Conservation (phyloP, 208 protist species). For the Leishmania braziliensis region DNA sequence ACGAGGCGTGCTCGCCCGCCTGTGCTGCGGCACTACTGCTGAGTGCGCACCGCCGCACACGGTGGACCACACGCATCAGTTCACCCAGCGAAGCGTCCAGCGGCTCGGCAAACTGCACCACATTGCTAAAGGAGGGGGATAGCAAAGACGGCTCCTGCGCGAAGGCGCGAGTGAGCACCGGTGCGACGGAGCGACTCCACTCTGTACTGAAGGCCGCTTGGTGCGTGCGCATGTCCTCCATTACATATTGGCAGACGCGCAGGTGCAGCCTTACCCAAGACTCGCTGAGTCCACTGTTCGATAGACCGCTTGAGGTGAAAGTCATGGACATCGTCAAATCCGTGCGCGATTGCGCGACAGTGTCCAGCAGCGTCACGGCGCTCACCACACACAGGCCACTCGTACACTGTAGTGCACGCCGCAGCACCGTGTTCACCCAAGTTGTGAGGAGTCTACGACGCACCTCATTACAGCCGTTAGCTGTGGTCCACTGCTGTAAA, state of each 20-base stretch:
- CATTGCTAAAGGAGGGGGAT: constrained; percentile 7
- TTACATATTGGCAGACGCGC: constrained; percentile 8
- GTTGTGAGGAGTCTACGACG: neutral
- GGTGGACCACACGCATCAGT: constrained; percentile 6
- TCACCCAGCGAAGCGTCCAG: constrained; percentile 5
- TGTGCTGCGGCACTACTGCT: neutral
- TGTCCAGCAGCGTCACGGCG: neutral
- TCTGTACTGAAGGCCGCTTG: neutral
- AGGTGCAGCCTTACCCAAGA: constrained; percentile 24
- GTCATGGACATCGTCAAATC: neutral
- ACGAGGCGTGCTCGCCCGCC: neutral
- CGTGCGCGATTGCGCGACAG: neutral
- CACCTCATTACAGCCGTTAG: neutral
- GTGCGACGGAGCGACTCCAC: constrained; percentile 19
- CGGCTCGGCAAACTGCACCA: constrained; percentile 14
- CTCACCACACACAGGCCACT: neutral
- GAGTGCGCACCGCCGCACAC: neutral
- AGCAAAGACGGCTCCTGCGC: constrained; percentile 30
- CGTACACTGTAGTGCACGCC: constrained; percentile 12
- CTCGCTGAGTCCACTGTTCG: constrained; percentile 6
- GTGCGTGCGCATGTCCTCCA: neutral
- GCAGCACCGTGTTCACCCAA: constrained; percentile 25
- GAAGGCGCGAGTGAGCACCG: constrained; percentile 20
- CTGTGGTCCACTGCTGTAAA: constrained; percentile 5
- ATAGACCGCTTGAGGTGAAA: no score